Base-by-base conservation (phyloP, 805 yeast genomes). In the Pichia sporocuriosa region DNA sequence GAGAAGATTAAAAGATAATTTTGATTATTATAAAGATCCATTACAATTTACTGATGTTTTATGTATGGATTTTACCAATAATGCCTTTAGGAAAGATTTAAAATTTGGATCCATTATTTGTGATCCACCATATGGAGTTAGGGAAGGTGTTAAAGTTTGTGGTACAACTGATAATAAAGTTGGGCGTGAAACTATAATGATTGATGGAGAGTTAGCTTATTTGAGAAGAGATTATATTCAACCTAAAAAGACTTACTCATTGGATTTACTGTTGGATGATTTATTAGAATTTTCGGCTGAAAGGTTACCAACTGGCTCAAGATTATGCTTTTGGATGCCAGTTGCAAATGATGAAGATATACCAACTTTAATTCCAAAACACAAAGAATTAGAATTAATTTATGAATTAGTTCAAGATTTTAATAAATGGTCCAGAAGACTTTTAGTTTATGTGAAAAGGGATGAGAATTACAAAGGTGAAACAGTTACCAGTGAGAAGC, bases 281-380 rank as follows among this genome's bases (percentile, higher is more conserved):
- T 66, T 93, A 28, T 66, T 93, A 31, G 61, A 69, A 17, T 93
- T 83, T 67, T 73, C 95, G 0, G 77, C 88, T 3, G 67, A 71
- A 12, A 73, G 89, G 52, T 68, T 93, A 40, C 84, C 84, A 0
- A 63, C 77, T 3, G 76, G 75, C 7, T 96, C 97, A 1, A 68
- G 97, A 48, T 68, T 93, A 27, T 85, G 93, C 22, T 89, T 88
- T 61, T 93, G 98, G 98, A 86, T 89, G 93, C 98, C 98, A 0
- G 83, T 95, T 1, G 95, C 96, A 1, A 88, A 89, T 57, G 95
- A 85, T 54, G 94, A 84, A 50, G 61, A 60, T 47, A 53, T 56
- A 32, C 62, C 63, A 10, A 77, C 84, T 35, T 67, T 72, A 40
- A 77, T 89, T 21, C 97, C 97, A 5, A 79, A 77, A 51, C 96